Base-by-base conservation (phyloP, 129 eudicot species). In the Saussurea involucrata region DNA sequence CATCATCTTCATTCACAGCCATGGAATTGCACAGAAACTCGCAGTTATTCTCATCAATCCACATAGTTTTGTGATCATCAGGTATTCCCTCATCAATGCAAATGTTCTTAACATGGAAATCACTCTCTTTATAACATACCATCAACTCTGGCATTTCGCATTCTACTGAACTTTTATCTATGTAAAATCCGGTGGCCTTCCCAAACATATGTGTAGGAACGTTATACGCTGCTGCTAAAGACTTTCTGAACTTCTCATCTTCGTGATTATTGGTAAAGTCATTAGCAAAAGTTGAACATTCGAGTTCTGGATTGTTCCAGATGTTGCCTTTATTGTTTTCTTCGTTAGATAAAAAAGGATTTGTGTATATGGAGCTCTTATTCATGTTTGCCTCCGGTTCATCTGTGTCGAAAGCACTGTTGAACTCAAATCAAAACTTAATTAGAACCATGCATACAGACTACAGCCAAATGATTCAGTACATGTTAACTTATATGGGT, bases 101-200 rank as follows among this genome's bases (percentile, higher is more conserved):
- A 71, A 88, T 84, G 80, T 91, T 91, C 86, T 88, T 91, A 36
- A 89, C 86, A 9, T 27, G 78, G 69, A 68, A 74, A 57, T 74
- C 79, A 24, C 73, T 81, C 75, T 91, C 97, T 77, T 88, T 84
- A 71, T 91, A 90, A 76, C 97, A 89, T 68, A 91, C 88, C 18
- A 83, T 63, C 73, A 87, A 73, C 70, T 93, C 92, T 1, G 98
- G 96, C 64, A 83, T 33, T 25, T 86, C 92, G 76, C 74, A 89
- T 37, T 91, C 93, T 68, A 76, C 58, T 2, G 85, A 60, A 61
- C 65, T 79, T 69, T 89, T 91, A 75, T 89, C 91, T 18, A 87
- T 78, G 75, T 55, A 84, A 32, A 86, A 71, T 21, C 80, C 73
- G 5, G 83, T 71, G 17, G 70, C 82, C 24, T 68, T 70, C 12